Evolutionary conservation across 169 alveolate species (phyloP), one percentile per base, ranked within the genome.

Genomic region (Perkinsus chesapeaki): DNA sequence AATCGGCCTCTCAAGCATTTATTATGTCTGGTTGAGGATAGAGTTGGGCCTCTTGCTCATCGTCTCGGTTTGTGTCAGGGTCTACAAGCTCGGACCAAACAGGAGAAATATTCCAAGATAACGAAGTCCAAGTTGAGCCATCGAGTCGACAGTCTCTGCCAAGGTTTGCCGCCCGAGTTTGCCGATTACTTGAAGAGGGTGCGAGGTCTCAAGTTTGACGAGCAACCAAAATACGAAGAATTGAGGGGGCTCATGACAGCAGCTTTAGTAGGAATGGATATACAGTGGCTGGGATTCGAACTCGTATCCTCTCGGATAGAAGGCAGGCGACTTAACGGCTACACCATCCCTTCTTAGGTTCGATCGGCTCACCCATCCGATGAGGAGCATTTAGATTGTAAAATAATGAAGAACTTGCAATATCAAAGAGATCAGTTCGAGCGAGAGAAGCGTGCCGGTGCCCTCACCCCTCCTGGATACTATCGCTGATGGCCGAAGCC

Each of bases 11-110:
- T n/a, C n/a, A n/a, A n/a, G n/a, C n/a, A n/a, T n/a, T n/a, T 43
- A 16, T 16, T 5, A 5, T 43, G 60, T 43, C 60, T 43, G 5
- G 5, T 43, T 43, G 23, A 9, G 23, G 23, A 43, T 16, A 43
- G 23, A 9, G 60, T 5, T 5, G 23, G 5, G 5, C 60, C 60
- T 43, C 60, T 43, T 43, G 96, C 97, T 94, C 97, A 98, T 73
- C 99, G 99, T 12, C 95, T 97, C n/a, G n/a, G 91, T 96, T 99
- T 39, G 99, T 99, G 10, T 98, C 99, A 99, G 94, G 99, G 99
- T 37, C 96, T 97, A 47, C 97, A 98, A 95, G 99, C 99, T 92
- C 97, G 97, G 34, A 97, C 98, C 60, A 98, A 98, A 94, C 98
- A 98, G 96, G 99, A 99, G 95, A 98, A 98, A 96, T 98, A 99